These are phyloP conservation scores for Lantana camara DNA, from an alignment of 257 asterid genomes.

Conservation along the genomic window DNA sequence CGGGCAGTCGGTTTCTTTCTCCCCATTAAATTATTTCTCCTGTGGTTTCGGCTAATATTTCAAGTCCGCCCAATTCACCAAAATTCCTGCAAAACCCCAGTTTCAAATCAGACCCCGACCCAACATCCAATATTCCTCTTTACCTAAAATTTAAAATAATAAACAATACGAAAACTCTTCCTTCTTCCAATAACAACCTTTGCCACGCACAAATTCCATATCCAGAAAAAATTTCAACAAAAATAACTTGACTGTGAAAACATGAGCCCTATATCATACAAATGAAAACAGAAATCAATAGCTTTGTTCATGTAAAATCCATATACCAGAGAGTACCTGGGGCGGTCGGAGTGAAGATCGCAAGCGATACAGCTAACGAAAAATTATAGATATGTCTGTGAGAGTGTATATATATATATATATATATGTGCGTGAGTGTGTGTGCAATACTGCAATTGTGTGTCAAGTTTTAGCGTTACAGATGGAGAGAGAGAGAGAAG, in stretches of 20 bases:
- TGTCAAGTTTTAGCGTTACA: conserved; percentile 6
- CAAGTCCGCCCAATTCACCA: conserved; percentile 22
- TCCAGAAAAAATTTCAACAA: not conserved
- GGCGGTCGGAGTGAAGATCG: conserved; percentile 15
- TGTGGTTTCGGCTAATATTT: conserved; percentile 39
- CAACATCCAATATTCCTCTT: not conserved
- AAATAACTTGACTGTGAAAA: conserved; percentile 10
- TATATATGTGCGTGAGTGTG: too few relatives aligned
- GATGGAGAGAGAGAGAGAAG: conserved; percentile 16
- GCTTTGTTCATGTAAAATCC: not conserved
- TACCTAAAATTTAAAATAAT: not conserved
- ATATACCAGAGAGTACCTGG: conserved; percentile 15
- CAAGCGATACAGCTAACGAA: not conserved
- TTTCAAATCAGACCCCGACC: conserved; percentile 22
- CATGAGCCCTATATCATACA: conserved; percentile 14
- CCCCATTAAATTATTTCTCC: conserved; percentile 55
- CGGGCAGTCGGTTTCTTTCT: conserved; percentile 66
- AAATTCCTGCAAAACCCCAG: conserved; percentile 35
- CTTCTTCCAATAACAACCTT: conserved; percentile 9
- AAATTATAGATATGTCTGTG: not conserved
- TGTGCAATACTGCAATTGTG: too few relatives aligned
- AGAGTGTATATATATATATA: not conserved
- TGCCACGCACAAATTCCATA: not conserved
- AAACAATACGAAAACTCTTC: not conserved
- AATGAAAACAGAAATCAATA: conserved; percentile 11